Percentiles rank a stretch among this genome's conserved stretches.
phyloP scores from a whole-genome alignment of 176 grass and related monocot genomes.

The Avena sativa region DNA sequence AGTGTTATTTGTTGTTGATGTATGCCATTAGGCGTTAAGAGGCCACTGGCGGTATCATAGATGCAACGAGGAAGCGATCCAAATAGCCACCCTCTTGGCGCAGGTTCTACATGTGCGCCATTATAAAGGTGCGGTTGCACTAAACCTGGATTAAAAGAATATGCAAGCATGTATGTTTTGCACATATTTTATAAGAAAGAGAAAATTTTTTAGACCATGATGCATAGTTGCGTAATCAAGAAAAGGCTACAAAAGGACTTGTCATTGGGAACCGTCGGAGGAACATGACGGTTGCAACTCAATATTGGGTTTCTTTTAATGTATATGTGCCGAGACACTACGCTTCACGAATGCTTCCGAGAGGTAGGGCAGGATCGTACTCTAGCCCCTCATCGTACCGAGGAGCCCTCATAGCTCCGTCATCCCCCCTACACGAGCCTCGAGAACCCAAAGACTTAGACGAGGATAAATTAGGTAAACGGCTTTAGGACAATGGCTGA shows the following conservation, averaged over 20 bases:
- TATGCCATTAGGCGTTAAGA: neutral
- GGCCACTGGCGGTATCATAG: neutral
- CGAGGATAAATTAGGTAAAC: neutral
- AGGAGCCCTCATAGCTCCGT: neutral
- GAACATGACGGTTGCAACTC: neutral
- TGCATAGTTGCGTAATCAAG: neutral
- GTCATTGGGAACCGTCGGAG: neutral
- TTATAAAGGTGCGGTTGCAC: neutral
- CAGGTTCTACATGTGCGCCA: neutral
- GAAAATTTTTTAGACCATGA: neutral
- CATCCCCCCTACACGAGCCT: neutral
- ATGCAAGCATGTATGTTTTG: neutral
- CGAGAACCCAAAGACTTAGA: neutral
- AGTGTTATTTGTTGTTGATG: no score
- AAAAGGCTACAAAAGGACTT: neutral
- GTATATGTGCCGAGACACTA: neutral
- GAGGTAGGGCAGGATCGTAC: neutral
- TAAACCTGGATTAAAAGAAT: neutral
- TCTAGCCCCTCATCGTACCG: neutral
- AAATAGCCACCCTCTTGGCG: neutral
- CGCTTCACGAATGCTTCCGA: neutral
- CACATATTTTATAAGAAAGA: no score
- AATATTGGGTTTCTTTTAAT: neutral
- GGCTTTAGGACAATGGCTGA: neutral
- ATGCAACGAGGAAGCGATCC: neutral